Percentiles rank a stretch among this genome's conserved stretches.
Evolutionary conservation across 2,329 filamentous ascomycete species (phyloP).

Genomic region (Hymenoscyphus salicellus): DNA sequence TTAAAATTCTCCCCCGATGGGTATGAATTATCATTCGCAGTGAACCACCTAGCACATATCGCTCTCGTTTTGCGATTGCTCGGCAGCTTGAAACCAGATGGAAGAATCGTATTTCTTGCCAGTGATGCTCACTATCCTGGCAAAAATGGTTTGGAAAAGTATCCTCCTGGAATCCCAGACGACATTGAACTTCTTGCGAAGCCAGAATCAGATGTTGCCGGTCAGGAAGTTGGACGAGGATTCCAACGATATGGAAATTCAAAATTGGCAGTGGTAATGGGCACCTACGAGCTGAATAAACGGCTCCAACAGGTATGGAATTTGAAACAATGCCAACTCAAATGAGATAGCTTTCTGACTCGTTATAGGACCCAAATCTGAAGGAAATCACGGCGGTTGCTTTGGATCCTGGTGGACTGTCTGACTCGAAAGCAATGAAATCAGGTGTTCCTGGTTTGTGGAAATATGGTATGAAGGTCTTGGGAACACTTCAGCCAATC

Average conservation of each 20-base stretch:
- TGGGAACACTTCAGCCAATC: slow-evolving; percentile 30
- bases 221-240: slow-evolving; percentile 40
- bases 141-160: slow-evolving; percentile 41
- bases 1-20: slow-evolving; percentile 38
- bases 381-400: slow-evolving; percentile 33
- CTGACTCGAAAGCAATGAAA: slow-evolving; percentile 37
- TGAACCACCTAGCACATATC: slow-evolving; percentile 41
- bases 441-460: slow-evolving; percentile 29
- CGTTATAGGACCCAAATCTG: slow-evolving; percentile 25
- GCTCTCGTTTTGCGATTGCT: slow-evolving; percentile 40
- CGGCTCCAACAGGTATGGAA: background rate
- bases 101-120: slow-evolving; percentile 33
- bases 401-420: slow-evolving; percentile 35
- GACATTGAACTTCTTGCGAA: slow-evolving; percentile 40
- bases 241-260: slow-evolving; percentile 45
- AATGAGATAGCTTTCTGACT: background rate
- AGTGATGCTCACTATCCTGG: slow-evolving; percentile 37
- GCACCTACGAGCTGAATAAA: slow-evolving; percentile 41
- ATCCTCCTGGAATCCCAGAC: slow-evolving; percentile 37
- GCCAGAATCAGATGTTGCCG: slow-evolving; percentile 31
- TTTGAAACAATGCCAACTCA: background rate
- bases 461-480: slow-evolving; percentile 29
- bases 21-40: slow-evolving; percentile 41
- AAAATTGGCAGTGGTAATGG: slow-evolving; percentile 42
- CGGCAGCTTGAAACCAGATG: slow-evolving; percentile 27